Conservation (phyloP, 208 protist species). For the Angomonas desouzai region DNA sequence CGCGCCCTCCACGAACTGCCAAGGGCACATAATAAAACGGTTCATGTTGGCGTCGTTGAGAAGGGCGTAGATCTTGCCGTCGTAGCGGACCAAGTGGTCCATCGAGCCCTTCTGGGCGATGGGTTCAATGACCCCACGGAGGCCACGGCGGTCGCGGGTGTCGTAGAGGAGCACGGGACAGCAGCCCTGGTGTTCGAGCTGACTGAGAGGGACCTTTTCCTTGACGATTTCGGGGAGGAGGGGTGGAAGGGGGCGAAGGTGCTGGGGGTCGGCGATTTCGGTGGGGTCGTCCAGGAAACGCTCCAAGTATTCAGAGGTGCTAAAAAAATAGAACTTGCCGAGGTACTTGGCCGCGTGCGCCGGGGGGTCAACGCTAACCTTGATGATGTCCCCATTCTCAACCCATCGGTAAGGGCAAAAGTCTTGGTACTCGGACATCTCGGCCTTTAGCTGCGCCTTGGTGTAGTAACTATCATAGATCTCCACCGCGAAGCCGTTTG, state of each 20-base stretch:
- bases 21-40: slow-evolving; percentile 79
- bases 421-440: slow-evolving; percentile 63
- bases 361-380: background rate
- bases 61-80: slow-evolving; percentile 69
- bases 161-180: slow-evolving; percentile 90
- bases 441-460: slow-evolving; percentile 19
- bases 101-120: slow-evolving; percentile 55
- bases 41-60: slow-evolving; percentile 40
- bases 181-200: slow-evolving; percentile 73
- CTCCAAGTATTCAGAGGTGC: slow-evolving; percentile 36
- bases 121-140: slow-evolving; percentile 76
- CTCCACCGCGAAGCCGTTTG: slow-evolving; percentile 47
- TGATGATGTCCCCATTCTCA: slow-evolving; percentile 48
- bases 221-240: slow-evolving; percentile 30
- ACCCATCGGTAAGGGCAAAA: slow-evolving; percentile 86
- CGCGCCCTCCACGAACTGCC: slow-evolving; percentile 73
- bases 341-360: slow-evolving; percentile 49
- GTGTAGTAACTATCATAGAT: slow-evolving; percentile 49
- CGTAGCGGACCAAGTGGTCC: slow-evolving; percentile 68
- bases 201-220: background rate
- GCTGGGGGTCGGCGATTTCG: slow-evolving; percentile 42
- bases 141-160: slow-evolving; percentile 67
- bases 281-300: slow-evolving; percentile 62
- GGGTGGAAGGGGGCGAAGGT: slow-evolving; percentile 44
- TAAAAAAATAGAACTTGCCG: slow-evolving; percentile 78